phyloP scores from a whole-genome alignment of 257 asterid species.

The Solanum virginianum region DNA sequence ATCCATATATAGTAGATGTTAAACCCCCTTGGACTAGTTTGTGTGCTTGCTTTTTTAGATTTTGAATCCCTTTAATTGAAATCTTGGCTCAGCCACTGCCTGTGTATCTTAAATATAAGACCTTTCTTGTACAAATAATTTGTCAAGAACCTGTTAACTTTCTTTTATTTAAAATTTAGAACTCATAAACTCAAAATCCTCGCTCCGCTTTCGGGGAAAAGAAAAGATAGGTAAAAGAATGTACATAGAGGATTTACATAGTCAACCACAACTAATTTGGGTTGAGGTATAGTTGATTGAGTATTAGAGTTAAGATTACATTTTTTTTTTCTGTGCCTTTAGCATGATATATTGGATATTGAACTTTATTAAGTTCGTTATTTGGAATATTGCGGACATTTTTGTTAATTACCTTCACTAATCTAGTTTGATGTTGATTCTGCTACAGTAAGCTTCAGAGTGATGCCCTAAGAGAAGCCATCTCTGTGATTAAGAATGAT shows the following conservation, averaged over 20 bases:
- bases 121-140: not conserved
- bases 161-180: not conserved
- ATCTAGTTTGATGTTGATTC: not conserved
- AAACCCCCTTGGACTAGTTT: too few relatives aligned
- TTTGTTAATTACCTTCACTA: not conserved
- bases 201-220: not conserved
- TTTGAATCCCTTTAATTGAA: too few relatives aligned
- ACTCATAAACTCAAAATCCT: not conserved
- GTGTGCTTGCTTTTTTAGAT: too few relatives aligned
- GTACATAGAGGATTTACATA: not conserved
- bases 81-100: too few relatives aligned
- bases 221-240: not conserved
- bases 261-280: not conserved
- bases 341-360: not conserved
- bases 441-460: not conserved
- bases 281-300: not conserved
- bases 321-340: not conserved
- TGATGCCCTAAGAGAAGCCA: not conserved
- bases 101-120: not conserved
- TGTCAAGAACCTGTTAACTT: accelerated
- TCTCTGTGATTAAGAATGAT: not conserved
- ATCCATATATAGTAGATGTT: too few relatives aligned
- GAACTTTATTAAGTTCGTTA: not conserved
- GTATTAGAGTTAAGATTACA: not conserved
- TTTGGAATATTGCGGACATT: not conserved